These are phyloP conservation scores for Leccinum arenicola DNA, from an alignment of 768 basidiomycete genomes.

Conservation along the genomic window DNA sequence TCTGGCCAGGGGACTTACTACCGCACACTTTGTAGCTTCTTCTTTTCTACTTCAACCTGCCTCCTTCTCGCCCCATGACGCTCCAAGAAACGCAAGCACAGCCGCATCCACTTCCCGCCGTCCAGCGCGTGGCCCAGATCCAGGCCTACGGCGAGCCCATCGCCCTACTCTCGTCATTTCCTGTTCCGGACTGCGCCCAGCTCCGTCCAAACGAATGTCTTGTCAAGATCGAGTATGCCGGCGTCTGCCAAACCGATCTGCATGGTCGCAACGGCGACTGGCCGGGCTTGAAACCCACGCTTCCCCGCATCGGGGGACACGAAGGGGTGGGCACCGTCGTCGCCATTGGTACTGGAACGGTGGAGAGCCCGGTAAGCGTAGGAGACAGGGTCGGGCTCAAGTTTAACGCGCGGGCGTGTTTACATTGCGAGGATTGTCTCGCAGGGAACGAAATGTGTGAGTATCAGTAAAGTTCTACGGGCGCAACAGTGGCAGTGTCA, in stretches of 20 bases:
- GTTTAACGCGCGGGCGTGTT: constrained; percentile 39
- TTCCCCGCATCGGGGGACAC: constrained; percentile 41
- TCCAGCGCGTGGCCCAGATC: constrained; percentile 29
- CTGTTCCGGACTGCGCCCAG: constrained; percentile 13
- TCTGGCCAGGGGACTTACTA: too few relatives aligned
- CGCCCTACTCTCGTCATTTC: constrained; percentile 13
- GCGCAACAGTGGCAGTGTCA: not conserved
- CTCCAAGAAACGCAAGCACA: not conserved
- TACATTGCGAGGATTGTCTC: constrained; percentile 40
- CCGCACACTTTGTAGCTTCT: too few relatives aligned
- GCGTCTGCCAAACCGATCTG: constrained; percentile 44
- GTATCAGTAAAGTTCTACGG: not conserved
- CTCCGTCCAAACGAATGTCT: constrained; percentile 31
- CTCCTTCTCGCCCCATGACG: not conserved
- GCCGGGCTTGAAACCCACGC: constrained; percentile 12
- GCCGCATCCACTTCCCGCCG: constrained; percentile 9
- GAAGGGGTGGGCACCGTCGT: constrained; percentile 47
- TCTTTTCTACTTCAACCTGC: too few relatives aligned
- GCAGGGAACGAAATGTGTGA: constrained; percentile 34
- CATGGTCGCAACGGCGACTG: constrained; percentile 42
- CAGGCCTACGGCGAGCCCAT: constrained; percentile 14
- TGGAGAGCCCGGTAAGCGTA: constrained; percentile 29
- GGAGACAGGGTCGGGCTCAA: constrained; percentile 46
- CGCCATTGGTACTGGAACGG: constrained; percentile 39
- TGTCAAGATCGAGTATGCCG: constrained; percentile 41